Conservation (phyloP, 495 filamentous ascomycete genomes). For the Poronia punctata region DNA sequence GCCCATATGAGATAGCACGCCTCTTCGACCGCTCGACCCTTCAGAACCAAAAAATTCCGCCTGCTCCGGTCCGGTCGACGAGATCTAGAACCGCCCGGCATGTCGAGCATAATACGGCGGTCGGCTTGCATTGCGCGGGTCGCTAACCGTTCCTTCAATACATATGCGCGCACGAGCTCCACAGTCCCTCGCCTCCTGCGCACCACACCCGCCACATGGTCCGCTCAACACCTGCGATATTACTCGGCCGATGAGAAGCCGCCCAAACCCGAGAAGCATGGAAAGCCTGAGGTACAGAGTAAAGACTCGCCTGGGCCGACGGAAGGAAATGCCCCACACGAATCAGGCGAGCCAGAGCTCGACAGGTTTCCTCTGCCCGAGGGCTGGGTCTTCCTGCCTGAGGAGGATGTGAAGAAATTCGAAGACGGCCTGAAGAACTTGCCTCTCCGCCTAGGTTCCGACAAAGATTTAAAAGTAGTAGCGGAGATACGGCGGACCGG, state of each 20-base stretch:
- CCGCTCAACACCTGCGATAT: slow-evolving; percentile 40
- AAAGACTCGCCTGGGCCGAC: slow-evolving; percentile 20
- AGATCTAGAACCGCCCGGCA: slow-evolving; percentile 36
- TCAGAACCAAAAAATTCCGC: slow-evolving; percentile 4
- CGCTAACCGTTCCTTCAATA: slow-evolving; percentile 47
- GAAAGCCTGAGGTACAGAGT: slow-evolving; percentile 15
- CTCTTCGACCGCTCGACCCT: slow-evolving; percentile 7
- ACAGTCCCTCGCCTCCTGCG: slow-evolving; percentile 28
- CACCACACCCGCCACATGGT: slow-evolving; percentile 38
- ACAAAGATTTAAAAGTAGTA: neutral
- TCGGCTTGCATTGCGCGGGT: slow-evolving; percentile 58
- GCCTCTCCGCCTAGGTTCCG: neutral
- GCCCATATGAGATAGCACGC: slow-evolving; percentile 8
- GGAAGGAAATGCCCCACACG: slow-evolving; percentile 7
- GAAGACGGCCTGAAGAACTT: neutral
- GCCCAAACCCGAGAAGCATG: slow-evolving; percentile 19
- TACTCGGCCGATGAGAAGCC: slow-evolving; percentile 53
- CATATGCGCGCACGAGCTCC: slow-evolving; percentile 35
- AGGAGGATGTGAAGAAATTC: slow-evolving; percentile 22
- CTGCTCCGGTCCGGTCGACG: slow-evolving; percentile 8
- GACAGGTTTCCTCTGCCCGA: slow-evolving; percentile 15
- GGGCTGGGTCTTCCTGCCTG: slow-evolving; percentile 30
- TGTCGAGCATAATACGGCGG: slow-evolving; percentile 60
- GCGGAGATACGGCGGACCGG: slow-evolving; percentile 17
- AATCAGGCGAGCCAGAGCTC: neutral